Conservation (phyloP, 2,329 filamentous ascomycete genomes). For the Zasmidium angulare region DNA sequence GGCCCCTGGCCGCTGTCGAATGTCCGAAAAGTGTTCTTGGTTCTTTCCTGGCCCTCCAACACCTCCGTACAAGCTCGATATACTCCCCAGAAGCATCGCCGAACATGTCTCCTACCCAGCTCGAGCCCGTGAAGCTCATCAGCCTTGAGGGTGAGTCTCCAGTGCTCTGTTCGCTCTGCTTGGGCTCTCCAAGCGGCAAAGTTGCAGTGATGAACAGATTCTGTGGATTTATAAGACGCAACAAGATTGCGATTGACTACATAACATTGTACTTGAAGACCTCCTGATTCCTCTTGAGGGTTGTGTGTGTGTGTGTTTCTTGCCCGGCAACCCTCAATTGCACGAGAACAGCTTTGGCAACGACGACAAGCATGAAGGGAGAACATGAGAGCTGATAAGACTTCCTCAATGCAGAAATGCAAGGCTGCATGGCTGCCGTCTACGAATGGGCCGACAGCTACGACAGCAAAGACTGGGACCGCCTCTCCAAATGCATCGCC, state of each 20-base stretch:
- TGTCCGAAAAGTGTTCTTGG: not conserved
- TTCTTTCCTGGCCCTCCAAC: not conserved
- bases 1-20: not conserved
- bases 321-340: too few relatives aligned
- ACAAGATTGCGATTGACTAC: conserved; percentile 3
- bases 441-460: conserved; percentile 68
- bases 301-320: not conserved
- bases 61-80: not conserved
- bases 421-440: conserved; percentile 42
- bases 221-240: conserved; percentile 8
- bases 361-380: not conserved
- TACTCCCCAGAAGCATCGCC: not conserved
- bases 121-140: conserved; percentile 36
- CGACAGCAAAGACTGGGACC: conserved; percentile 65
- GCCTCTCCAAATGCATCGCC: conserved; percentile 61
- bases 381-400: not conserved
- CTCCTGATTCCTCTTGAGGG: conserved; percentile 4
- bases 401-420: conserved; percentile 31
- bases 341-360: not conserved
- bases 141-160: conserved; percentile 34
- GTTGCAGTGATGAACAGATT: conserved; percentile 4
- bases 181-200: not conserved
- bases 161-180: not conserved
- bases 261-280: conserved; percentile 11
- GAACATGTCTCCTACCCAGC: conserved; percentile 24